These are phyloP conservation scores for Diplodia corticola DNA, from an alignment of 2,329 filamentous ascomycete genomes.

Conservation along the genomic window DNA sequence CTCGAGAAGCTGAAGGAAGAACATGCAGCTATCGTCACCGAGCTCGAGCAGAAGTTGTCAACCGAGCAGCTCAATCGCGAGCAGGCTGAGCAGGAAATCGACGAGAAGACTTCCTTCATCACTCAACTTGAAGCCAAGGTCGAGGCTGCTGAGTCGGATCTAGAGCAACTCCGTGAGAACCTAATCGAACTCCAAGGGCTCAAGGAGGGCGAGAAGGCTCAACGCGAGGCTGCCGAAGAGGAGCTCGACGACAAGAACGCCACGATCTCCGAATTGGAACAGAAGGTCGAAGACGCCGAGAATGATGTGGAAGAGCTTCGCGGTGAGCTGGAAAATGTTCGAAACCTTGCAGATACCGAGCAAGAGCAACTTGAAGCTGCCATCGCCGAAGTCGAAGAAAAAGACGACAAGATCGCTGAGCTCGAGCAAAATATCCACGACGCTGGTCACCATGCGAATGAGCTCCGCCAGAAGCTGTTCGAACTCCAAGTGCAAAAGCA, in stretches of 20 bases:
- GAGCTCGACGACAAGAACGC: conserved; percentile 41
- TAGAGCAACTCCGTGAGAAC: conserved; percentile 36
- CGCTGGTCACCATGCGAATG: conserved; percentile 49
- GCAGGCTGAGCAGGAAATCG: conserved; percentile 41
- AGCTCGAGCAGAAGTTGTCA: conserved; percentile 41
- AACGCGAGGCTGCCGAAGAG: conserved; percentile 38
- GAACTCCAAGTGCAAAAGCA: conserved; percentile 47
- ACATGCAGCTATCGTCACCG: conserved; percentile 30
- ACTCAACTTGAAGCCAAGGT: conserved; percentile 43
- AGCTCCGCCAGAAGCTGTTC: conserved; percentile 51
- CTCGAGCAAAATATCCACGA: conserved; percentile 44
- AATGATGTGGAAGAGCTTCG: conserved; percentile 33
- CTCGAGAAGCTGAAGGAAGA: conserved; percentile 43
- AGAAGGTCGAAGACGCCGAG: conserved; percentile 37
- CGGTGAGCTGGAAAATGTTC: conserved; percentile 40
- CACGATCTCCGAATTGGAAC: conserved; percentile 41
- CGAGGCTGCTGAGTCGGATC: conserved; percentile 38
- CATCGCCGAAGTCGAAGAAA: conserved; percentile 46
- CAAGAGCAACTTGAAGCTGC: conserved; percentile 46
- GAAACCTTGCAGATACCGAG: conserved; percentile 42
- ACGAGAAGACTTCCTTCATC: conserved; percentile 42
- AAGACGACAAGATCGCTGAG: conserved; percentile 43
- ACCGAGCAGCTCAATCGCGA: conserved; percentile 40
- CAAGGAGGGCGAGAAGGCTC: conserved; percentile 35
- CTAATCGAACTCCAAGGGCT: conserved; percentile 38